Conservation (phyloP, 2,329 filamentous ascomycete species). For the Trichophyton mentagrophytes region DNA sequence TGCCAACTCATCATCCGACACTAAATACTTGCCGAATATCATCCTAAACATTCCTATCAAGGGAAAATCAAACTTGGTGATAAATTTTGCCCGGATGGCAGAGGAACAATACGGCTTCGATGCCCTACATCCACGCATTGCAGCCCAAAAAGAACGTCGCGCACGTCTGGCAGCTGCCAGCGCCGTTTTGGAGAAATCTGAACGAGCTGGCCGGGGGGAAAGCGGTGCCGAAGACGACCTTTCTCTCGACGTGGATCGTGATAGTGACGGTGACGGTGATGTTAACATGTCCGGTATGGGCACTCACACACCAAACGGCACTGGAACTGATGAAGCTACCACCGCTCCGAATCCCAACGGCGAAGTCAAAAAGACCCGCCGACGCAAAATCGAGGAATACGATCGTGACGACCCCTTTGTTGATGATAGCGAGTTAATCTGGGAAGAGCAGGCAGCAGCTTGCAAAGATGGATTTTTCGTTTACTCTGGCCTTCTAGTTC, state of each 20-base stretch:
- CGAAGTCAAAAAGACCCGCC: slow-evolving; percentile 59
- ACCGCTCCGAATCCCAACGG: slow-evolving; percentile 12
- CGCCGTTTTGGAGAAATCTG: slow-evolving; percentile 67
- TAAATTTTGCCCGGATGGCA: slow-evolving; percentile 90
- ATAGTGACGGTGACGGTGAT: slow-evolving; percentile 42
- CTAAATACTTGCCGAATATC: slow-evolving; percentile 55
- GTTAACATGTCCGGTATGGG: slow-evolving; percentile 29
- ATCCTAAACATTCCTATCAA: slow-evolving; percentile 70
- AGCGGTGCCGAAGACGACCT: slow-evolving; percentile 68
- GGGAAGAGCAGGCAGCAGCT: slow-evolving; percentile 90
- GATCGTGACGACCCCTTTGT: slow-evolving; percentile 57
- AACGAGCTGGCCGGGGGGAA: slow-evolving; percentile 58
- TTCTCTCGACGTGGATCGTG: slow-evolving; percentile 76
- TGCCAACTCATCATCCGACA: slow-evolving; percentile 32
- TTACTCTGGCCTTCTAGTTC: slow-evolving; percentile 82
- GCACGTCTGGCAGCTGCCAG: slow-evolving; percentile 78
- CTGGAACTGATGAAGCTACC: slow-evolving; percentile 36
- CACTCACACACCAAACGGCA: slow-evolving; percentile 30
- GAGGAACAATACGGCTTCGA: slow-evolving; percentile 92
- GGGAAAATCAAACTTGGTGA: slow-evolving; percentile 73
- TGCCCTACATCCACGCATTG: slow-evolving; percentile 78
- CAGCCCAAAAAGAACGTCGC: slow-evolving; percentile 75
- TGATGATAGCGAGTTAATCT: slow-evolving; percentile 86
- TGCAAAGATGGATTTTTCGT: slow-evolving; percentile 97
- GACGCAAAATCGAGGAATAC: slow-evolving; percentile 56